Conservation (phyloP, 1,284 basidiomycete species). For the Fomitopsis betulina region DNA sequence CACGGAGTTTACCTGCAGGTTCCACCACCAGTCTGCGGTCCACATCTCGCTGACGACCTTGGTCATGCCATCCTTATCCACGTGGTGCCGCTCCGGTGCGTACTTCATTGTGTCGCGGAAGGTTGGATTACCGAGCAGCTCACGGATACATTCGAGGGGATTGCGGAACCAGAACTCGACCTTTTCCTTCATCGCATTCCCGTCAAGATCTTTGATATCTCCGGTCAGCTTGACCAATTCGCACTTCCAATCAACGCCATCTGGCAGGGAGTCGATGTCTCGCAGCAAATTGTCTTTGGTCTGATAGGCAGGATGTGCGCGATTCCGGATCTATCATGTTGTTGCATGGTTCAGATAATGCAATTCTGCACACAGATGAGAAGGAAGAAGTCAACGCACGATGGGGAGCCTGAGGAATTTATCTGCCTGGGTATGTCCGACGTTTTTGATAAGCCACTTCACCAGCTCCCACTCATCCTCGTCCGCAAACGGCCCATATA, state of each 20-base stretch:
- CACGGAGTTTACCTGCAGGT: slow-evolving; percentile 22
- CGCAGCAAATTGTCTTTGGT: slow-evolving; percentile 15
- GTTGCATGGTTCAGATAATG: neutral
- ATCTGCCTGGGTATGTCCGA: slow-evolving; percentile 18
- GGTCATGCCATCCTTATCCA: slow-evolving; percentile 6
- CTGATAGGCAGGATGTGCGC: slow-evolving; percentile 10
- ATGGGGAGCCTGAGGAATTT: slow-evolving; percentile 18
- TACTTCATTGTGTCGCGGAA: slow-evolving; percentile 23
- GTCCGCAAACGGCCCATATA: neutral
- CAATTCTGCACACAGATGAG: neutral
- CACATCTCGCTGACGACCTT: slow-evolving; percentile 18
- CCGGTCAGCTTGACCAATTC: slow-evolving; percentile 16
- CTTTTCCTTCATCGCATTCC: slow-evolving; percentile 10
- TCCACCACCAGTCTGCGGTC: slow-evolving; percentile 25
- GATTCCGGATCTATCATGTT: slow-evolving; percentile 13
- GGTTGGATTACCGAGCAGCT: slow-evolving; percentile 26
- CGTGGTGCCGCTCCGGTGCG: slow-evolving; percentile 18
- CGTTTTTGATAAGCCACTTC: slow-evolving; percentile 14
- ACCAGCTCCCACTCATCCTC: slow-evolving; percentile 21
- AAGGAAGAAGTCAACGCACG: too few species aligned
- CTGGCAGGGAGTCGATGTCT: slow-evolving; percentile 18
- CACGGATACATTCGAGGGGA: slow-evolving; percentile 24
- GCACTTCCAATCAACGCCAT: slow-evolving; percentile 13
- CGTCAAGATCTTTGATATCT: slow-evolving; percentile 12
- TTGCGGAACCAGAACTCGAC: slow-evolving; percentile 28